Base-by-base conservation (phyloP, 257 asterid genomes). In the Ocimum tenuiflorum region DNA sequence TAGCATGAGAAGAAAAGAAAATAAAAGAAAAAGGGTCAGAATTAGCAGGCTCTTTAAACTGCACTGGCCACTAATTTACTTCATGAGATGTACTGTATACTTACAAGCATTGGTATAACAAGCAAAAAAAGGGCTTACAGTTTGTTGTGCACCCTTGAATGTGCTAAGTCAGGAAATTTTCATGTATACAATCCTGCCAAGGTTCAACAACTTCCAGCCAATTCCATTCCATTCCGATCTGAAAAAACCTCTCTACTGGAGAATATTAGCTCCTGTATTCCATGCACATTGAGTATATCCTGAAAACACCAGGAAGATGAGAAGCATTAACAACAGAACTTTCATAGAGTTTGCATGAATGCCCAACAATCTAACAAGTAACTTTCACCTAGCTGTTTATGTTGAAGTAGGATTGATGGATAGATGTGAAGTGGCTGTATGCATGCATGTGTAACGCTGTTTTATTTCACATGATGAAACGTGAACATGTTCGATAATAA, bases 111-210 rank as follows among this genome's bases (percentile, higher is more conserved):
- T 43, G 70, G 68, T 65, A 51, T 65, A 57, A 63, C 55, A 68
- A 51, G 75, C 74, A 70, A 68, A 69, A 57, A 78, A 63, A 60
- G 68, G 80, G 77, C 80, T 74, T 74, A 78, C 79, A 72, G 63
- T 62, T 74, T 35, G 68, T 69, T 70, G 70, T 60, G 77, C 66
- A 70, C 72, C 70, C 68, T 56, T 59, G 75, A 65, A 65, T 74
- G 77, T 60, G 66, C 64, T 23, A 67, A 72, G 74, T 75, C 78
- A 24, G 68, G 74, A 68, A 54, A 73, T 46, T 45, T 68, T 58
- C 52, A 65, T 72, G 70, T 60, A 60, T 75, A 72, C 65, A 66
- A 64, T 48, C 75, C 76, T 29, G 65, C 69, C 45, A 77, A 69
- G 60, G 46, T 55, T 77, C 61, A 65, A 62, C 63, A 45, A 64